Percentiles rank a stretch among this genome's conserved stretches.
These are phyloP conservation scores for Calendula officinalis DNA, from an alignment of 129 eudicot genomes.

Conservation along the genomic window DNA sequence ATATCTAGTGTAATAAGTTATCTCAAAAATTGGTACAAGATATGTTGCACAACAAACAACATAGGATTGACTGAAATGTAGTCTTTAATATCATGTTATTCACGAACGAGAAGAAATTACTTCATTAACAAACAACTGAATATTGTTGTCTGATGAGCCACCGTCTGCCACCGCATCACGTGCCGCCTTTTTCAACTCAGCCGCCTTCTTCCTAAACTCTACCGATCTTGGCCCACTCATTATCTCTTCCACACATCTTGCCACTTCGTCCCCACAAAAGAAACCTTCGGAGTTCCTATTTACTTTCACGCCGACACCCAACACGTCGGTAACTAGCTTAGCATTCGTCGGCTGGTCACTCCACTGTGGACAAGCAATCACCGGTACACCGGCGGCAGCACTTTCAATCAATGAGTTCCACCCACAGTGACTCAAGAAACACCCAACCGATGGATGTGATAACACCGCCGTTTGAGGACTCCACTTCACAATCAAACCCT, in stretches of 20 bases:
- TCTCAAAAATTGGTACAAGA: no score
- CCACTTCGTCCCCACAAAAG: conserved; percentile 36
- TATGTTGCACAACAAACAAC: no score
- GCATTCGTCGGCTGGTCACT: conserved; percentile 55
- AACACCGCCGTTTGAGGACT: conserved; percentile 43
- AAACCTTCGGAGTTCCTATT: conserved; percentile 14
- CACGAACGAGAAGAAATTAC: conserved; percentile 1
- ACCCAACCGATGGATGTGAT: conserved; percentile 38
- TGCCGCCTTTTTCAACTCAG: conserved; percentile 34
- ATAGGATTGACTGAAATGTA: no score
- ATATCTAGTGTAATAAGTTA: no score
- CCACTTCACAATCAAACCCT: conserved; percentile 44
- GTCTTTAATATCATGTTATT: no score
- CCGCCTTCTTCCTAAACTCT: conserved; percentile 40
- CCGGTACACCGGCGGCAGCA: conserved; percentile 46
- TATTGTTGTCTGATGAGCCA: conserved; percentile 43
- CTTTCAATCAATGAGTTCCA: conserved; percentile 52
- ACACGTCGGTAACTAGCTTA: conserved; percentile 39
- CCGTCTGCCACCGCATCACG: conserved; percentile 30
- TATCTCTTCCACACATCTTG: conserved; percentile 35
- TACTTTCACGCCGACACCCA: conserved; percentile 36
- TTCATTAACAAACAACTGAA: conserved; percentile 40
- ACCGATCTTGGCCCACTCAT: conserved; percentile 38
- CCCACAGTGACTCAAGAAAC: conserved; percentile 57
- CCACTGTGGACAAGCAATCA: conserved; percentile 50